Evolutionary conservation across 2,329 filamentous ascomycete species (phyloP).

Genomic region (Claviceps sp.): DNA sequence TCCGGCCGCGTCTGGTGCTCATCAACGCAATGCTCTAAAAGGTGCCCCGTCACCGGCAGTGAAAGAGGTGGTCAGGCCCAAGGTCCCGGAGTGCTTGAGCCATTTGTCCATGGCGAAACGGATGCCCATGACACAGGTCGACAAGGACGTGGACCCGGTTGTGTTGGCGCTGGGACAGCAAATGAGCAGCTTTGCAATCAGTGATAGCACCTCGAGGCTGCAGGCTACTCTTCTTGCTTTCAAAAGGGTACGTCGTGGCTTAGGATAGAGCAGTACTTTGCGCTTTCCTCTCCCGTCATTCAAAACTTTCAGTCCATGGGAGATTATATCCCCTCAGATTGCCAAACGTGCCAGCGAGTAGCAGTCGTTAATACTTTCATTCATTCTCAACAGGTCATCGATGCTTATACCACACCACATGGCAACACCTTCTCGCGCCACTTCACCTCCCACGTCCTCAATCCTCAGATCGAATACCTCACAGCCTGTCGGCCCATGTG

Average conservation of each 20-base stretch:
- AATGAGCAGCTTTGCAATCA: conserved; percentile 77
- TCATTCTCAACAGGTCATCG: conserved; percentile 54
- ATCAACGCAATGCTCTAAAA: conserved; percentile 21
- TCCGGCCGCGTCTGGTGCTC: conserved; percentile 19
- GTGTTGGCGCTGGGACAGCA: conserved; percentile 79
- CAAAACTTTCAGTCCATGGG: too few species aligned
- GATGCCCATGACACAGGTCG: conserved; percentile 41
- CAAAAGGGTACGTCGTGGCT: conserved; percentile 47
- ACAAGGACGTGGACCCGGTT: conserved; percentile 73
- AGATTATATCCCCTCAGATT: too few species aligned
- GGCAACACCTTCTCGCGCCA: conserved; percentile 79
- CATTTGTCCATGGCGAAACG: conserved; percentile 60
- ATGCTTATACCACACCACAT: conserved; percentile 79
- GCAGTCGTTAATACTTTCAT: background rate
- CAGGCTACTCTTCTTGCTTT: conserved; percentile 82
- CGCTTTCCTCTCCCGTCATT: background rate
- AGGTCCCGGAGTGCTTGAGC: conserved; percentile 61
- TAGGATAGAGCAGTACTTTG: conserved; percentile 49
- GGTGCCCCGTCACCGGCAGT: conserved; percentile 19
- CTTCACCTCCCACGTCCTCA: conserved; percentile 80
- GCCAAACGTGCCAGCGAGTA: background rate
- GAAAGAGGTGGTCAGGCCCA: conserved; percentile 40
- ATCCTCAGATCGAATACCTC: conserved; percentile 89
- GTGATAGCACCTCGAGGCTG: conserved; percentile 77
- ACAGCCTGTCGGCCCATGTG: conserved; percentile 90